Conservation (phyloP, 2,329 filamentous ascomycete genomes). For the Fusarium buharicum region DNA sequence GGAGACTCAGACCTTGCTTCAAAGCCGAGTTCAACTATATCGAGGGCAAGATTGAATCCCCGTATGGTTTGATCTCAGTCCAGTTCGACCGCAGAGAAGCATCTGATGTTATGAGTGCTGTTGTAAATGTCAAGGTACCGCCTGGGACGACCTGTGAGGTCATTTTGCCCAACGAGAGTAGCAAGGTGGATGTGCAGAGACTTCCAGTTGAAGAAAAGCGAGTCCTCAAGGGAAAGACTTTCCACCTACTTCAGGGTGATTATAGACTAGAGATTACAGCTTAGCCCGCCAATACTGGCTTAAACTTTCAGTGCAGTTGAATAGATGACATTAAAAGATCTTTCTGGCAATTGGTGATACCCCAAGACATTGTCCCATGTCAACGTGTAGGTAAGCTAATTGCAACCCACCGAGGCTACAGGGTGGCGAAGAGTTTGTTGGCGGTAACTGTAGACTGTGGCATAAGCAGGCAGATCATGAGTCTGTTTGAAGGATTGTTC, state of each 20-base stretch:
- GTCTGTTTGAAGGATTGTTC: no score
- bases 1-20: slow-evolving; percentile 53
- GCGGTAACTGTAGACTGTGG: no score
- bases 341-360: no score
- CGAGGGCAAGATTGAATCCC: slow-evolving; percentile 52
- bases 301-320: no score
- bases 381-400: no score
- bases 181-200: slow-evolving; percentile 27
- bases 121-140: slow-evolving; percentile 36
- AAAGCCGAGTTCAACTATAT: slow-evolving; percentile 54
- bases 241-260: slow-evolving; percentile 30
- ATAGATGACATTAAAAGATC: no score
- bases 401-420: no score
- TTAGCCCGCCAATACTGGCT: not conserved
- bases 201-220: not conserved
- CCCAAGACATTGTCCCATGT: no score
- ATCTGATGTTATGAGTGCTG: slow-evolving; percentile 10
- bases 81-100: slow-evolving; percentile 30
- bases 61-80: slow-evolving; percentile 51
- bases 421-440: no score
- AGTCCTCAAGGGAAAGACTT: slow-evolving; percentile 15
- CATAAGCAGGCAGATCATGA: no score
- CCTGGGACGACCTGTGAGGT: slow-evolving; percentile 37
- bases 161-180: slow-evolving; percentile 30
- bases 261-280: slow-evolving; percentile 36